phyloP scores from a whole-genome alignment of 768 basidiomycete genomes.

The Lentinula guzmanii region DNA sequence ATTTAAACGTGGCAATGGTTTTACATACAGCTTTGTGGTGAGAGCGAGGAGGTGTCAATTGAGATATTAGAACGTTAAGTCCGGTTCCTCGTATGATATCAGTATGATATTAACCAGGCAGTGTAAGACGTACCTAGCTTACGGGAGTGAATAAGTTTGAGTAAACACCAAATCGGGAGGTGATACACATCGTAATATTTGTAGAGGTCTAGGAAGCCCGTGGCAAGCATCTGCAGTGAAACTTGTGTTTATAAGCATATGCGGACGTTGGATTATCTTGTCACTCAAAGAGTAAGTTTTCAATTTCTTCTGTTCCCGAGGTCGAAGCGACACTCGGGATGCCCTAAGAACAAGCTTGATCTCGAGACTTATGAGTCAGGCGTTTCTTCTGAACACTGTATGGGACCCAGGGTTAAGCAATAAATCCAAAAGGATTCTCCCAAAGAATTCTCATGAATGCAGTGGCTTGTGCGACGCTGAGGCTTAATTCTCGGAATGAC shows the following conservation, averaged over 20 bases:
- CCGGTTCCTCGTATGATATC: conserved; percentile 1
- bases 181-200: background rate
- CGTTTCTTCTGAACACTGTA: background rate
- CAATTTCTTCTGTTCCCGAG: background rate
- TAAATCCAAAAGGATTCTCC: background rate
- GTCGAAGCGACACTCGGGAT: background rate
- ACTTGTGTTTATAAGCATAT: background rate
- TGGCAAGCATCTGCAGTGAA: background rate
- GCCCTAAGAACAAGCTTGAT: background rate
- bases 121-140: background rate
- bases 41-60: background rate
- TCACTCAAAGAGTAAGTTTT: background rate
- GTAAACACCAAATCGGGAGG: background rate
- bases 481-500: too few species aligned
- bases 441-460: background rate
- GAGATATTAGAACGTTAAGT: conserved; percentile 1
- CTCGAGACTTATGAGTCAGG: background rate
- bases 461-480: too few species aligned
- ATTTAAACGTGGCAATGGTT: background rate
- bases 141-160: background rate
- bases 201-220: background rate
- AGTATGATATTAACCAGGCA: background rate
- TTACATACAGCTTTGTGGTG: background rate
- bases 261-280: background rate
- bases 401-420: background rate